A percentile compares a stretch with the other conserved stretches of the same genome.
These are phyloP conservation scores for Wickerhamiella australiensis DNA, from an alignment of 805 yeast genomes.

Conservation along the genomic window DNA sequence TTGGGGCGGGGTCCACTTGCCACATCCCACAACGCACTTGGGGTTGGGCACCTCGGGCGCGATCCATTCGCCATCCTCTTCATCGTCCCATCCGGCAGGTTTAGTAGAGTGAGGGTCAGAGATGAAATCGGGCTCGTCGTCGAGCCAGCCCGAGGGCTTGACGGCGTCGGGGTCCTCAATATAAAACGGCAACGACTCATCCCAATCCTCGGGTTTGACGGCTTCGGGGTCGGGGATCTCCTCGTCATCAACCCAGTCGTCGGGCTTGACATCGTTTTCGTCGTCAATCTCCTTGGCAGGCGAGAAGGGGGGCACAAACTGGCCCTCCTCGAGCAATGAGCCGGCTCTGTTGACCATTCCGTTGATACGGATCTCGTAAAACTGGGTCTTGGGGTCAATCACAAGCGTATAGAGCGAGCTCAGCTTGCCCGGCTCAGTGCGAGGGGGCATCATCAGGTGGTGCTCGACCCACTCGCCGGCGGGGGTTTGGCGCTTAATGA, in stretches of 20 bases:
- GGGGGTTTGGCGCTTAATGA: slow-evolving; percentile 45
- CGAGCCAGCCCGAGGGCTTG: slow-evolving; percentile 77
- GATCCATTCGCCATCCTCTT: slow-evolving; percentile 76
- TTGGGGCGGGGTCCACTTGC: slow-evolving; percentile 60
- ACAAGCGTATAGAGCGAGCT: slow-evolving; percentile 67
- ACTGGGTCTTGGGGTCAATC: slow-evolving; percentile 44
- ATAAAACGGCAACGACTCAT: slow-evolving; percentile 49
- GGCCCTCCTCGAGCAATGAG: slow-evolving; percentile 41
- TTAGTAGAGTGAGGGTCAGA: slow-evolving; percentile 53
- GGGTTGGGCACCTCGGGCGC: slow-evolving; percentile 67
- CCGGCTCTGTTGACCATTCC: slow-evolving; percentile 68
- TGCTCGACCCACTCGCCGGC: slow-evolving; percentile 55
- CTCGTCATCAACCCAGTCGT: slow-evolving; percentile 66
- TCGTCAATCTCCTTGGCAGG: slow-evolving; percentile 58
- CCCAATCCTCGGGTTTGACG: slow-evolving; percentile 75
- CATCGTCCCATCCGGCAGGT: slow-evolving; percentile 82
- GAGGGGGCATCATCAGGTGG: slow-evolving; percentile 55
- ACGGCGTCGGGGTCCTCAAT: slow-evolving; percentile 56
- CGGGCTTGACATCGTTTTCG: slow-evolving; percentile 50
- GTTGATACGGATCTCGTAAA: slow-evolving; percentile 69
- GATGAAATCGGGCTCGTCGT: slow-evolving; percentile 43
- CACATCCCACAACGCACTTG: slow-evolving; percentile 68
- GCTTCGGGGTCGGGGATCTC: slow-evolving; percentile 57
- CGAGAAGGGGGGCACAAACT: slow-evolving; percentile 52
- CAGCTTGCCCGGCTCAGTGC: slow-evolving; percentile 42